Evolutionary conservation across 1,139 yeast species (phyloP).

Genomic region (Casaregolazyma lundiana): DNA sequence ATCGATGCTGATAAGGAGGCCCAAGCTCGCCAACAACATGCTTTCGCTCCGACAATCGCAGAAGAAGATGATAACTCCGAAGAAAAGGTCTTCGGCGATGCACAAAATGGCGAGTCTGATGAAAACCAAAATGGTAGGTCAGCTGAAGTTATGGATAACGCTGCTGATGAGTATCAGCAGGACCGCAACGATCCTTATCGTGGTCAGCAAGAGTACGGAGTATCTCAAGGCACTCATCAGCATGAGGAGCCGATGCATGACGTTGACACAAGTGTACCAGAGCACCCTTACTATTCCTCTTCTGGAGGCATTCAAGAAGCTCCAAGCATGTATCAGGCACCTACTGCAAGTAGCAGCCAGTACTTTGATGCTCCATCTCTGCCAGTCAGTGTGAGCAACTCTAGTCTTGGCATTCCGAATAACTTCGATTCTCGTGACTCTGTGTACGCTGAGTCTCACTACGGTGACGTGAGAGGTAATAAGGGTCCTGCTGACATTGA

Average conservation of each 20-base stretch:
- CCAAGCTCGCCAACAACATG: neutral
- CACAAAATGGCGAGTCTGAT: neutral
- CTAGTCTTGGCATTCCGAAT: neutral
- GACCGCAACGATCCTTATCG: neutral
- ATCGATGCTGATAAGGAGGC: conserved; percentile 21
- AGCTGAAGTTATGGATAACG: neutral
- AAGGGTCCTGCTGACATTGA: neutral
- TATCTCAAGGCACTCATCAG: neutral
- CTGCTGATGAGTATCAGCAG: neutral
- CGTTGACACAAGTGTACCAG: neutral
- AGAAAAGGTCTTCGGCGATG: neutral
- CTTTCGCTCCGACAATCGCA: conserved; percentile 2
- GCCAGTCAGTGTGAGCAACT: neutral
- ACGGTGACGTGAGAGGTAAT: neutral
- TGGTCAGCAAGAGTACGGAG: neutral
- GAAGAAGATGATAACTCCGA: conserved; percentile 5
- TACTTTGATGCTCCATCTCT: neutral
- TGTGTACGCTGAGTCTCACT: neutral
- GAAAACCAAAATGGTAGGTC: neutral
- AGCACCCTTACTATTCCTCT: too few species aligned
- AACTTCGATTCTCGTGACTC: neutral
- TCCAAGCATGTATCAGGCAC: neutral
- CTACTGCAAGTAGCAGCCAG: neutral
- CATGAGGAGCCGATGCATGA: neutral
- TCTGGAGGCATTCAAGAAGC: neutral